Conservation (phyloP, 768 basidiomycete species). For the Galerina marginata region DNA sequence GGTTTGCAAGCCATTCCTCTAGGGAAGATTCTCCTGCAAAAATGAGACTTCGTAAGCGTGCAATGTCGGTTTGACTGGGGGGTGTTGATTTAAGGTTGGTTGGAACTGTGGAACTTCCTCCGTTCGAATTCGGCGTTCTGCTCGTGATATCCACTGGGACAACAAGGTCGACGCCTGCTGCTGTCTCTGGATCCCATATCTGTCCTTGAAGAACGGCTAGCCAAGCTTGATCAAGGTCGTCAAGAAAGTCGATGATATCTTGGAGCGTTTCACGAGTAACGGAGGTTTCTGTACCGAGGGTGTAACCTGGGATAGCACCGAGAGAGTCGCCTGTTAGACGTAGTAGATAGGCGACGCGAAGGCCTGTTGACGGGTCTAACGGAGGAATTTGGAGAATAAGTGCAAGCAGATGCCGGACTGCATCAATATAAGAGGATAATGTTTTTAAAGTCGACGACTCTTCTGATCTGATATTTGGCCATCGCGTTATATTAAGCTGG, state of each 20-base stretch:
- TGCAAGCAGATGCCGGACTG: conserved; percentile 58
- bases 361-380: conserved; percentile 67
- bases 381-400: conserved; percentile 79
- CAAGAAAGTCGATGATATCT: conserved; percentile 67
- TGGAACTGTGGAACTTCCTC: conserved; percentile 28
- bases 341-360: conserved; percentile 72
- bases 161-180: conserved; percentile 42
- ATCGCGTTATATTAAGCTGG: neutral
- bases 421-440: conserved; percentile 62
- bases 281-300: conserved; percentile 36
- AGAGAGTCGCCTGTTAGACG: conserved; percentile 74
- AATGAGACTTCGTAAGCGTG: conserved; percentile 71
- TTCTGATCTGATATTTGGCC: conserved; percentile 43
- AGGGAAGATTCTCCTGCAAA: conserved; percentile 60
- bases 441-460: conserved; percentile 60
- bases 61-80: conserved; percentile 72
- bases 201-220: conserved; percentile 64
- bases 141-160: conserved; percentile 34
- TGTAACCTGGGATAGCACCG: conserved; percentile 65
- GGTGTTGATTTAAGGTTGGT: conserved; percentile 46
- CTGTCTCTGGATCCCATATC: conserved; percentile 63
- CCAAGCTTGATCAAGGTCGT: conserved; percentile 81
- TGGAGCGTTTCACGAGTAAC: conserved; percentile 41
- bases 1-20: conserved; percentile 69
- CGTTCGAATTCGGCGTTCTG: neutral